Evolutionary conservation across 257 asterid genomes (phyloP), one percentile per base, ranked within the genome.

Genomic region (Pogostemon cablin): DNA sequence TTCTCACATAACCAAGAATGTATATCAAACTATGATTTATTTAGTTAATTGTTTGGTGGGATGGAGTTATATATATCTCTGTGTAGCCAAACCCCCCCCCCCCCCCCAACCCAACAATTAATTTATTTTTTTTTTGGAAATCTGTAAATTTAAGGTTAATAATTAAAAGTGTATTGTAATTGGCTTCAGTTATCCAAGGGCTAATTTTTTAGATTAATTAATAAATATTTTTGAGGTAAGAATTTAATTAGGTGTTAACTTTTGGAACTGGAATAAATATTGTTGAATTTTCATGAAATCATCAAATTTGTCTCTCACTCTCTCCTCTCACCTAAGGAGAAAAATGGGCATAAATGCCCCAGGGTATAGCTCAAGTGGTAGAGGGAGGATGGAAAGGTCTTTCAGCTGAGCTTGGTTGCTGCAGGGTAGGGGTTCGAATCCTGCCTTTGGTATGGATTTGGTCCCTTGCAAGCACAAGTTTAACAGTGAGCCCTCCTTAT

Each of bases 251-350:
- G 9, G 17, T 39, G 38, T 10, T 62, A 41, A 72, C 3, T 8
- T 41, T 12, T 52, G 70, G 62, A 34, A 54, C 8, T 72, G 56
- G 69, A 59, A 12, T 43, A 20, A 32, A 69, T 9, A 1, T 69
- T 9, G 1, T 70, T 75, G 72, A 69, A 54, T 68, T 75, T 75
- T 69, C 17, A 72, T 69, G 76, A 75, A 67, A 68, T 80, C 67
- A 80, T 70, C 66, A 64, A 62, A 57, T n/a, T 61, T 41, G 56
- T 75, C 48, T 5, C 25, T 66, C 7, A 12, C 34, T 25, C 17
- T 34, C 4, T 6, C 9, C 5, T 44, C 17, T 15, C 0, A 15
- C 17, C 17, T 15, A 15, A 4, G 9, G 4, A 15, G 17, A 15
- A 15, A 15, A 15, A 15, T 0, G 17, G 17, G 17, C 17, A 15